A percentile compares a stretch with the other conserved stretches of the same genome.
Conservation (phyloP, 2,329 filamentous ascomycete species). For the Fusarium xyrophilum region DNA sequence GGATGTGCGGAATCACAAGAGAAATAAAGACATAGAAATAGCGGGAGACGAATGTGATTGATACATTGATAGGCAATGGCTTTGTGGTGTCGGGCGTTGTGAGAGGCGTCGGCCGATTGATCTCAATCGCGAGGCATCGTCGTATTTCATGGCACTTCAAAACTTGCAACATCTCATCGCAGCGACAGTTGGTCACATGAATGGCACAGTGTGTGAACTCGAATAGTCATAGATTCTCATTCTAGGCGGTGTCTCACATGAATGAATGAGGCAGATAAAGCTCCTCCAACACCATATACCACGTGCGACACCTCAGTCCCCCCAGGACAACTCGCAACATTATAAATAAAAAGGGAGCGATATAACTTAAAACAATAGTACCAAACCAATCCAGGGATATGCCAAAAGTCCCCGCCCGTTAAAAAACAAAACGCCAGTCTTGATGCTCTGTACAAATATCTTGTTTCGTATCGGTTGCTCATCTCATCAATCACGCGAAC, state of each 20-base stretch:
- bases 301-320: conserved; percentile 17
- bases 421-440: conserved; percentile 43
- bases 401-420: neutral
- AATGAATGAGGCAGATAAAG: conserved; percentile 15
- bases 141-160: neutral
- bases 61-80: neutral
- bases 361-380: neutral
- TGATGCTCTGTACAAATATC: conserved; percentile 39
- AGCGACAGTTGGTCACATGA: neutral
- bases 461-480: neutral
- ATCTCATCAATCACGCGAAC: conserved; percentile 35
- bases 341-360: neutral
- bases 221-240: conserved; percentile 3
- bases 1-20: conserved; percentile 7
- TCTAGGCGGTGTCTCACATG: conserved; percentile 1
- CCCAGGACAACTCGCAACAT: neutral
- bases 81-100: neutral
- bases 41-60: conserved; percentile 14
- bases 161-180: neutral
- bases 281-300: conserved; percentile 37
- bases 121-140: neutral
- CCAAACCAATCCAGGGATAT: conserved; percentile 30
- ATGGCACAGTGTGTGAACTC: neutral
- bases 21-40: conserved; percentile 10
- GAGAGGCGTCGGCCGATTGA: neutral